phyloP scores from a whole-genome alignment of 106 monocot genomes.

The Amphibolis antarctica region DNA sequence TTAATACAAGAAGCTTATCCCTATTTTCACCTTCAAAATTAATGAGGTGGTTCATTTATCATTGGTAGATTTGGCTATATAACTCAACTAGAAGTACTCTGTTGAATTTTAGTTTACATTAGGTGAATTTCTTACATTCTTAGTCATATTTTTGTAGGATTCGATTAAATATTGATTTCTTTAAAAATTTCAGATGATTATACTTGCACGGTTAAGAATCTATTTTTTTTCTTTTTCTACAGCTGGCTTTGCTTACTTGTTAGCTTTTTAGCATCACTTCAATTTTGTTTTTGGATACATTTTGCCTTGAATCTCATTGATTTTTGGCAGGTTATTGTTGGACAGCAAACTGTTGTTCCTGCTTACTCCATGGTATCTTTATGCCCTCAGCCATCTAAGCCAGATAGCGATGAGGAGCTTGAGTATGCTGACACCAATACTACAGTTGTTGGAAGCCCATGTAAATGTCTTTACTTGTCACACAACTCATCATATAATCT shows the following conservation, averaged over 20 bases:
- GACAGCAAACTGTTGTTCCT: conserved; percentile 55
- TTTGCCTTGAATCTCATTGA: background rate
- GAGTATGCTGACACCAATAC: conserved; percentile 81
- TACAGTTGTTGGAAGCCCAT: conserved; percentile 55
- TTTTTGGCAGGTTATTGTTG: conserved; percentile 73
- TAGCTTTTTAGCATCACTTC: too few relatives aligned
- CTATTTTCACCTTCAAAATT: too few relatives aligned
- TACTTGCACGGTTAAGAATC: too few relatives aligned
- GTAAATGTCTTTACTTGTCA: conserved; percentile 25
- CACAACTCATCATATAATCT: background rate
- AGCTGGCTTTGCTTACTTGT: too few relatives aligned
- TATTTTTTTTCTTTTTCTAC: too few relatives aligned
- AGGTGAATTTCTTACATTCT: background rate
- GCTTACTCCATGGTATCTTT: conserved; percentile 87
- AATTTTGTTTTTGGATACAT: background rate
- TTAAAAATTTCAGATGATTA: background rate
- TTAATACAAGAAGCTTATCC: too few relatives aligned
- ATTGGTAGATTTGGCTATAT: too few relatives aligned
- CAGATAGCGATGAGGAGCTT: conserved; percentile 97
- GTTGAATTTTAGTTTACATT: background rate
- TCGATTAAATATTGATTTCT: background rate
- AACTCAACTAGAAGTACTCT: too few relatives aligned
- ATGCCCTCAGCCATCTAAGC: conserved; percentile 72
- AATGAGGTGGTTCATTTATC: too few relatives aligned
- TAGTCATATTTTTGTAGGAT: background rate